A percentile compares a stretch with the other conserved stretches of the same genome.
These are phyloP conservation scores for Mitragyna speciosa DNA, from an alignment of 257 asterid genomes.

Conservation along the genomic window DNA sequence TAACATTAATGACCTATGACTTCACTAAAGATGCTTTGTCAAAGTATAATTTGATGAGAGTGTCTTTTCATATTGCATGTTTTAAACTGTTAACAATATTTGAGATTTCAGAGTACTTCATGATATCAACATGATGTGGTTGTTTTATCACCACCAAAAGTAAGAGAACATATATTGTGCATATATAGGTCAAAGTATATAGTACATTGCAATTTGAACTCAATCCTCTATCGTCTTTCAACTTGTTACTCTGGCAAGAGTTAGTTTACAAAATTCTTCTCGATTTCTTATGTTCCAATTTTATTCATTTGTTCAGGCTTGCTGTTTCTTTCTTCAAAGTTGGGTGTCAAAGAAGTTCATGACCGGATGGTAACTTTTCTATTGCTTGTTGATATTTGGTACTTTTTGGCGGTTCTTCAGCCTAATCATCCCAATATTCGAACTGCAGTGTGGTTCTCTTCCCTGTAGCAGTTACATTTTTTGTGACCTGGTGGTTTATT, in stretches of 20 bases:
- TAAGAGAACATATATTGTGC: too few species aligned
- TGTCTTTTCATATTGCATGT: not conserved
- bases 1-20: too few species aligned
- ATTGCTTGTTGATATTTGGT: slow-evolving; percentile 6
- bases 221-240: not conserved
- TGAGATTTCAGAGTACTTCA: not conserved
- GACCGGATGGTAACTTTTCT: slow-evolving; percentile 85
- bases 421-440: slow-evolving; percentile 15
- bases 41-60: not conserved
- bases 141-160: not conserved
- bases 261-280: not conserved
- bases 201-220: not conserved
- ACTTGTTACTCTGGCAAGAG: not conserved
- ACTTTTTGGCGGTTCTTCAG: not conserved
- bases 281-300: slow-evolving; percentile 17
- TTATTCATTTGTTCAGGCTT: slow-evolving; percentile 57
- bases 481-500: slow-evolving; percentile 91
- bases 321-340: slow-evolving; percentile 85
- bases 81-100: not conserved
- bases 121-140: not conserved
- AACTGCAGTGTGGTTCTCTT: slow-evolving; percentile 85
- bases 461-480: slow-evolving; percentile 88
- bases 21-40: not conserved
- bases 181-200: not conserved
- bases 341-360: slow-evolving; percentile 94